These are phyloP conservation scores for Ceratobasidium papillatum DNA, from an alignment of 1,284 basidiomycete genomes.

Conservation along the genomic window DNA sequence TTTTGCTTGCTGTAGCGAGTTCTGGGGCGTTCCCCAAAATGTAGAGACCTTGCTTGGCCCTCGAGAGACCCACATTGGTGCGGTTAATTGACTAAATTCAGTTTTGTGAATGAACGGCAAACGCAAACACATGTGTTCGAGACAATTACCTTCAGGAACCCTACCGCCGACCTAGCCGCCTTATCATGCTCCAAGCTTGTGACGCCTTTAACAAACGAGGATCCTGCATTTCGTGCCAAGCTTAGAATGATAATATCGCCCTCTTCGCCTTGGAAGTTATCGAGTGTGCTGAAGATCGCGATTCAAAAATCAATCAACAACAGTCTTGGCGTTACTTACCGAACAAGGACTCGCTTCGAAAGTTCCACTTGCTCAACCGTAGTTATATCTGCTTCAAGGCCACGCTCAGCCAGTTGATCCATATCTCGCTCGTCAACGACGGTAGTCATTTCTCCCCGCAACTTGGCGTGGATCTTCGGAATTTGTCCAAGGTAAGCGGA, in stretches of 20 bases:
- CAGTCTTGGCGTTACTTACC: slow-evolving; percentile 7
- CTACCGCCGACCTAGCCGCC: slow-evolving; percentile 59
- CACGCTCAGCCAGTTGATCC: slow-evolving; percentile 61
- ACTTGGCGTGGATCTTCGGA: slow-evolving; percentile 62
- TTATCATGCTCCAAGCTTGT: neutral
- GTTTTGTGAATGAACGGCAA: neutral
- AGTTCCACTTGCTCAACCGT: slow-evolving; percentile 61
- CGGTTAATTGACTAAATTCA: slow-evolving; percentile 48
- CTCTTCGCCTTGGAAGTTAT: slow-evolving; percentile 68
- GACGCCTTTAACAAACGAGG: slow-evolving; percentile 35
- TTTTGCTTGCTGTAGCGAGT: slow-evolving; percentile 58
- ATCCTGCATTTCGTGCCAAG: slow-evolving; percentile 71
- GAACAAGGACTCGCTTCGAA: slow-evolving; percentile 56
- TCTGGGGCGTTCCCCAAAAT: slow-evolving; percentile 73
- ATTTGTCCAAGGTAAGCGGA: slow-evolving; percentile 65
- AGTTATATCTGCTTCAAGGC: slow-evolving; percentile 52
- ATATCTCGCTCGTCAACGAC: slow-evolving; percentile 75
- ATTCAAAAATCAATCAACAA: neutral
- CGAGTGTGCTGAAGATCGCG: slow-evolving; percentile 65
- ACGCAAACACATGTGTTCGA: neutral
- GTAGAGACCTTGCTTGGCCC: slow-evolving; percentile 74
- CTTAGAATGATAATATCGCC: slow-evolving; percentile 71
- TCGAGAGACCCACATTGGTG: slow-evolving; percentile 70
- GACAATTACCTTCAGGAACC: slow-evolving; percentile 55
- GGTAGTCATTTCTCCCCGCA: slow-evolving; percentile 62